These are phyloP conservation scores for Lojkania enalia DNA, from an alignment of 2,329 filamentous ascomycete genomes.

Conservation along the genomic window DNA sequence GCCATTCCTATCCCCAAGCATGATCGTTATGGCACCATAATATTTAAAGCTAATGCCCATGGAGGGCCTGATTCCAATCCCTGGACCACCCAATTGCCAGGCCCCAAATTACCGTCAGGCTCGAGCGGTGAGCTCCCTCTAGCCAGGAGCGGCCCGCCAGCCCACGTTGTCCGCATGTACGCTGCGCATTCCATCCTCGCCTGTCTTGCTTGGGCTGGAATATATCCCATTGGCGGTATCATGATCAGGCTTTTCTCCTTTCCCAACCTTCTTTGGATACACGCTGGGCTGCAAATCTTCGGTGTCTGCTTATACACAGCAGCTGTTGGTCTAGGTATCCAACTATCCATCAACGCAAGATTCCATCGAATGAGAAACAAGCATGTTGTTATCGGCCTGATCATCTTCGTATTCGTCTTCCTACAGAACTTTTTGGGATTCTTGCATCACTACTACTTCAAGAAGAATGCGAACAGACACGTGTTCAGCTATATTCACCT, in stretches of 20 bases:
- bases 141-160: not conserved
- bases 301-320: slow-evolving; percentile 50
- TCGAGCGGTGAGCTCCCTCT: too few species aligned
- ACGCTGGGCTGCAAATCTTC: slow-evolving; percentile 50
- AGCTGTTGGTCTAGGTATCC: slow-evolving; percentile 55
- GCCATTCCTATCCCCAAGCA: slow-evolving; percentile 52
- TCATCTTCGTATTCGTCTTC: slow-evolving; percentile 53
- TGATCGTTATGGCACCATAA: slow-evolving; percentile 38
- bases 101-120: too few species aligned
- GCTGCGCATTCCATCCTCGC: slow-evolving; percentile 43
- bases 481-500: slow-evolving; percentile 53
- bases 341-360: slow-evolving; percentile 45
- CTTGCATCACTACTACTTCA: slow-evolving; percentile 55
- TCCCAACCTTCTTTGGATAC: slow-evolving; percentile 42
- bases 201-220: slow-evolving; percentile 38
- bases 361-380: slow-evolving; percentile 36
- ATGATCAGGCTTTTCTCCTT: slow-evolving; percentile 44
- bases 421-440: slow-evolving; percentile 57
- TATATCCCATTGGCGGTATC: slow-evolving; percentile 48
- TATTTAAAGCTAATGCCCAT: not conserved
- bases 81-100: too few species aligned
- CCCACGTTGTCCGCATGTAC: slow-evolving; percentile 21
- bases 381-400: slow-evolving; percentile 56
- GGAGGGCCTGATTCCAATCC: slow-evolving; percentile 3
- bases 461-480: slow-evolving; percentile 48